Evolutionary conservation across 2,329 filamentous ascomycete genomes (phyloP), one percentile per base, ranked within the genome.

Genomic region (Neonectria coccinea): DNA sequence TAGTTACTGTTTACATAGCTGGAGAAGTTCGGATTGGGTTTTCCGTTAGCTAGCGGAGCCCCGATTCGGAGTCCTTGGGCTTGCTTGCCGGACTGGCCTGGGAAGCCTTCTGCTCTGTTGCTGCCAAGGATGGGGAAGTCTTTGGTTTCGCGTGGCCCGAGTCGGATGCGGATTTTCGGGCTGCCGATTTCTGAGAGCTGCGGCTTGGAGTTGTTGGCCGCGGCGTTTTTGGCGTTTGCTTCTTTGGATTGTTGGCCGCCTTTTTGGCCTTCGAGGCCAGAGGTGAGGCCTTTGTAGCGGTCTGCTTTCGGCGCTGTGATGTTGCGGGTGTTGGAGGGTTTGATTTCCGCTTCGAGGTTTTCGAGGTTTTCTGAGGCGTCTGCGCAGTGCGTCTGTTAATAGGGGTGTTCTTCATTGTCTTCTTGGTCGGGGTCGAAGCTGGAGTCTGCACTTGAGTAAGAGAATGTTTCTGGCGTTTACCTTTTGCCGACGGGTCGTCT

Each of bases 391-490:
- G 72, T 52, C 65, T 74, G 78, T 81, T 76, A 81, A 78, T 66
- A 36, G 66, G 75, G 66, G 44, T 66, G 66, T 62, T 74, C 59
- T 69, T 65, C 55, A 71, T 63, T 62, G 51, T 51, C 56, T 71
- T 70, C 62, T 74, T 75, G 31, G 45, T 70, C 27, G 74, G 72
- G 50, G 73, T 76, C 53, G 64, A 57, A 64, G 70, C 63, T 56
- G 70, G 70, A 56, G 66, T 71, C 44, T 69, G 70, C 29, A 64
- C 59, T 53, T 74, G 74, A 58, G 48, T 41, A 64, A 59, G 59
- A 67, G 67, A 71, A 63, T 39, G 64, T 59, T 75, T 77, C 62
- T 73, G 70, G 60, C 67, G 67, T 77, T 80, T 80, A 80, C 78
- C 79, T 79, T 78, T 74, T 65, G 64, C 59, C 53, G 57, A 59